phyloP scores from a whole-genome alignment of 2,329 filamentous ascomycete species.

The Fusarium nisikadoi region DNA sequence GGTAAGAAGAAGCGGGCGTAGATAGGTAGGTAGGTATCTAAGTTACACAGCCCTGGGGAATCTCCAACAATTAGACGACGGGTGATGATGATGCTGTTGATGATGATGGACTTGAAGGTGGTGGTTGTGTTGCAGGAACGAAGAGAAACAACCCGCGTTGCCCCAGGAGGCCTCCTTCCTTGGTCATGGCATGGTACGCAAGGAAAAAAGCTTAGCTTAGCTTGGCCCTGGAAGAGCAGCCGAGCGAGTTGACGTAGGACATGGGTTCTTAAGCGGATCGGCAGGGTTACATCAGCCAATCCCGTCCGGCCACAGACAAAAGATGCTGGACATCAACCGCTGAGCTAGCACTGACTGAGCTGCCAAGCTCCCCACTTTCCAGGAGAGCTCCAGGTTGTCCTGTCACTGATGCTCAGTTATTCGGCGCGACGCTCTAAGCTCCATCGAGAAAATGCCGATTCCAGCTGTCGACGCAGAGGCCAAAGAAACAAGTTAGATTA shows the following conservation, averaged over 20 bases:
- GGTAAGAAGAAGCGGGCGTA: constrained; percentile 4
- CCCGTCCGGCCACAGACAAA: not conserved
- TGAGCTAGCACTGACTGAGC: constrained; percentile 2
- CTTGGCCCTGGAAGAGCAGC: constrained; percentile 4
- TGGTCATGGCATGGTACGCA: not conserved
- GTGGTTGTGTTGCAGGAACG: constrained; percentile 27
- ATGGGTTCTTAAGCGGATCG: constrained; percentile 25
- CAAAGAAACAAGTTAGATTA: constrained; percentile 8
- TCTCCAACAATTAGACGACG: not conserved
- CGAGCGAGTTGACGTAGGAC: constrained; percentile 34
- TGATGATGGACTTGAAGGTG: constrained; percentile 2
- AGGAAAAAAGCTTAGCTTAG: constrained; percentile 9
- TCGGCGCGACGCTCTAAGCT: constrained; percentile 22
- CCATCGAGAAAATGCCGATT: constrained; percentile 27
- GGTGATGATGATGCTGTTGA: constrained; percentile 10
- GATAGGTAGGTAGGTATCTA: not conserved
- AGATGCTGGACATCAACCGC: constrained; percentile 9
- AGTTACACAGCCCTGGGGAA: constrained; percentile 11
- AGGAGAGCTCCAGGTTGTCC: constrained; percentile 23
- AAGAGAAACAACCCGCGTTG: constrained; percentile 10
- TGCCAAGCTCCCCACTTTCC: constrained; percentile 19
- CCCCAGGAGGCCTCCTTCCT: constrained; percentile 35
- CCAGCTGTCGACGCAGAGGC: not conserved
- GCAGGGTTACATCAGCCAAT: not conserved
- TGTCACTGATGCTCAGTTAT: constrained; percentile 33